Evolutionary conservation across 1,284 basidiomycete species (phyloP).

Genomic region (Wolfiporia cocos): DNA sequence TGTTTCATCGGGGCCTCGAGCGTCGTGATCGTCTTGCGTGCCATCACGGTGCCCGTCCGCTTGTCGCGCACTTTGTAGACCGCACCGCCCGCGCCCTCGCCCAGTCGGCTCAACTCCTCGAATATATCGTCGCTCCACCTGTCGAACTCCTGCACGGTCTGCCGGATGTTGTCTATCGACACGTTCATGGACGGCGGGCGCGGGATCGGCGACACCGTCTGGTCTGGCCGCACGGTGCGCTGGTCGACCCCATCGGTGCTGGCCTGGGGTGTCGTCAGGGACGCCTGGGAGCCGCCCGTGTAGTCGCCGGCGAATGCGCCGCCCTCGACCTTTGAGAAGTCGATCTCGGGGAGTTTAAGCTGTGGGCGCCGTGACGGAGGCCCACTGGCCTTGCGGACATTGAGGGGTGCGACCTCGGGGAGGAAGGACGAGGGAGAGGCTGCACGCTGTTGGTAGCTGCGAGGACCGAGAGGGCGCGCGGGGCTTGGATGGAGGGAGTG

Average conservation of each 20-base stretch:
- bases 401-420: constrained; percentile 33
- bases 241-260: constrained; percentile 39
- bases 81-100: constrained; percentile 94
- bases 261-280: constrained; percentile 21
- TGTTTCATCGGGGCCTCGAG: constrained; percentile 92
- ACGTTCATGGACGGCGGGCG: constrained; percentile 18
- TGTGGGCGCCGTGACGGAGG: constrained; percentile 20
- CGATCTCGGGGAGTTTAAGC: constrained; percentile 25
- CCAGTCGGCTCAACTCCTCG: constrained; percentile 71
- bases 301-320: constrained; percentile 26
- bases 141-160: constrained; percentile 30
- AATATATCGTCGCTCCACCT: constrained; percentile 68
- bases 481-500: constrained; percentile 29
- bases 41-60: constrained; percentile 77
- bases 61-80: constrained; percentile 88
- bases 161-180: constrained; percentile 27
- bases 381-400: constrained; percentile 31
- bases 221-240: constrained; percentile 47
- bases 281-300: constrained; percentile 15
- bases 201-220: constrained; percentile 23
- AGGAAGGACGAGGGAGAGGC: constrained; percentile 36
- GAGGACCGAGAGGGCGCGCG: constrained; percentile 53
- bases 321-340: constrained; percentile 20
- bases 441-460: constrained; percentile 38
- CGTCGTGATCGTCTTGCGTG: constrained; percentile 94